Evolutionary conservation across 495 filamentous ascomycete genomes (phyloP), one percentile per base, ranked within the genome.

Genomic region (Penicillium malachiteum): DNA sequence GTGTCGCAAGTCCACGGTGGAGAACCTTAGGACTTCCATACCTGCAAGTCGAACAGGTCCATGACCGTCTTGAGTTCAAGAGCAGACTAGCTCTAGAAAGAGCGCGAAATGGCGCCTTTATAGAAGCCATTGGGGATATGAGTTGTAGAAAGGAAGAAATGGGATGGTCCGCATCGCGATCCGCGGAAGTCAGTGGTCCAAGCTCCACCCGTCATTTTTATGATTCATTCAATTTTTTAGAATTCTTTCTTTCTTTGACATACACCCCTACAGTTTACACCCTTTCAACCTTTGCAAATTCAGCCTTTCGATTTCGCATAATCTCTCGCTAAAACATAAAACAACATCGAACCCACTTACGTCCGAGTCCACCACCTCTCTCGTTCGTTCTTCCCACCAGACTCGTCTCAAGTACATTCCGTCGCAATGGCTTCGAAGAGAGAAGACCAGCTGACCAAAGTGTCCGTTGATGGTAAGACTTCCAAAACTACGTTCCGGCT

Each of bases 381-480:
- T 26, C 34, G 34, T 9, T 8, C n/a, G 32, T 47, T 43, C 40
- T 43, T 12, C 14, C 9, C 11, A 43, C 7, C 34, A 37, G 34
- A n/a, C 21, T 42, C 33, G 18, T 38, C 47, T 4, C 31, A 14
- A 32, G 12, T 53, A 26, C 38, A 43, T 21, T 30, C 50, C 26
- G 12, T 55, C 54, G 48, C 54, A 60, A 78, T 80, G 78, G 66
- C 76, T 21, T 50, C 68, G 18, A 55, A 65, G n/a, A 68, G 52
- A 40, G 74, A 75, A 10, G 79, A 81, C 60, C 49, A 55, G 26
- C 61, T 76, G 46, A 72, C 72, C 43, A 81, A 76, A 50, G 71
- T 79, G 51, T 81, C 79, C 17, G 79, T 77, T 8, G 76, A 80
- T 38, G 79, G 79, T 81, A 59, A 26, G 21, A 26, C 21, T 26